These are phyloP conservation scores for Yarrowia sp. DNA, from an alignment of 805 yeast genomes.

Conservation along the genomic window DNA sequence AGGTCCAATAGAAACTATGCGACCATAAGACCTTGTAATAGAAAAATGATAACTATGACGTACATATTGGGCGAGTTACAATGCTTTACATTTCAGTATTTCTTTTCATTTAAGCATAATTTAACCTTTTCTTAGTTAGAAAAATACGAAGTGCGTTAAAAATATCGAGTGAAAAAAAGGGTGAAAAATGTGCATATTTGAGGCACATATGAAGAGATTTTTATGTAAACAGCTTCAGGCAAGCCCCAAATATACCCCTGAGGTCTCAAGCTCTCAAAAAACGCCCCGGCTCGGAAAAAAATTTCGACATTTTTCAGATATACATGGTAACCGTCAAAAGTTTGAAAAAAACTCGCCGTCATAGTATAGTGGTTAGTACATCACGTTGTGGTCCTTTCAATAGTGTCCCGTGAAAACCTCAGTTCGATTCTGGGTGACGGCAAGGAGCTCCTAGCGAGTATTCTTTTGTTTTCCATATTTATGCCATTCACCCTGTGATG, in stretches of 20 bases:
- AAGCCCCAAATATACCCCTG: not conserved
- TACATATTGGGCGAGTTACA: not conserved
- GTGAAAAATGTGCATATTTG: not conserved
- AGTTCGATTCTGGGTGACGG: slow-evolving; percentile 26
- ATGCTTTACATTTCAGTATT: too few relatives aligned
- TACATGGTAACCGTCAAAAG: not conserved
- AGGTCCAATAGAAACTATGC: too few relatives aligned
- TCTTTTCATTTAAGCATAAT: not conserved
- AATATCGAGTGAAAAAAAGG: not conserved
- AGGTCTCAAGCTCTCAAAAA: too few relatives aligned
- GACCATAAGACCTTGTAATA: too few relatives aligned
- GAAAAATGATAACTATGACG: too few relatives aligned
- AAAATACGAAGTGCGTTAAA: not conserved
- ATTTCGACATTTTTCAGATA: not conserved
- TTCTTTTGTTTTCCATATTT: not conserved
- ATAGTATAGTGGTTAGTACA: slow-evolving; percentile 25
- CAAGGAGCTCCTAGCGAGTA: not conserved
- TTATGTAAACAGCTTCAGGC: not conserved
- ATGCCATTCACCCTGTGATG: not conserved
- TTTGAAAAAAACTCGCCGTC: not conserved
- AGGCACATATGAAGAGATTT: not conserved
- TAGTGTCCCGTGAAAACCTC: slow-evolving; percentile 18
- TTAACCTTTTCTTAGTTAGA: not conserved
- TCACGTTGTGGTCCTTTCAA: slow-evolving; percentile 13
- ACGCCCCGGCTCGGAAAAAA: too few relatives aligned